Evolutionary conservation across 352 stramenopile genomes (phyloP).

Genomic region (Thraustotheca clavata): DNA sequence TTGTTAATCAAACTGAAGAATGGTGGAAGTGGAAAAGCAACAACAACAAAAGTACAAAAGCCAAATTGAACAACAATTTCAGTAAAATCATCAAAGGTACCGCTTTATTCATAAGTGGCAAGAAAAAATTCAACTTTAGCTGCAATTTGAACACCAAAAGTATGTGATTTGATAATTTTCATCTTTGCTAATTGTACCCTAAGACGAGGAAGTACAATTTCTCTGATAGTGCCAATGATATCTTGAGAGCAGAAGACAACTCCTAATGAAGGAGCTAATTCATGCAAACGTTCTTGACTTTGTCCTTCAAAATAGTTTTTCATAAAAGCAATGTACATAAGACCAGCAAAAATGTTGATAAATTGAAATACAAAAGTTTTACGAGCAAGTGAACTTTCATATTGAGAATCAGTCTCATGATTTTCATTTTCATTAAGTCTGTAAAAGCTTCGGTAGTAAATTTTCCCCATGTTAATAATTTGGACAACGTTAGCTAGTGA

Average conservation of each 20-base stretch:
- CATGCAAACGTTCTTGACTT: conserved; percentile 63
- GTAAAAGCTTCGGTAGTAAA: conserved; percentile 86
- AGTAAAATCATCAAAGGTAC: conserved; percentile 91
- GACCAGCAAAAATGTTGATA: conserved; percentile 91
- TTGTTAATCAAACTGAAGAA: conserved; percentile 90
- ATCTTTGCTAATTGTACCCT: conserved; percentile 70
- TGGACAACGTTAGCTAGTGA: conserved; percentile 69
- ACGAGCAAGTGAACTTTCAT: conserved; percentile 89
- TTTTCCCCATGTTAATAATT: conserved; percentile 88
- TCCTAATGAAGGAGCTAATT: conserved; percentile 87
- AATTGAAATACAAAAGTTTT: conserved; percentile 95
- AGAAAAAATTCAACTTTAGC: conserved; percentile 72
- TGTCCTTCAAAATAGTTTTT: conserved; percentile 72
- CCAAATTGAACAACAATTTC: conserved; percentile 88
- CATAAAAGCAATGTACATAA: conserved; percentile 94
- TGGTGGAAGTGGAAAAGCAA: conserved; percentile 89
- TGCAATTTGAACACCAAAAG: conserved; percentile 29
- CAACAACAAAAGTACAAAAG: conserved; percentile 86
- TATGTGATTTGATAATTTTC: conserved; percentile 43
- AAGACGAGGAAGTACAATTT: conserved; percentile 64
- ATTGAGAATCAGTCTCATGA: conserved; percentile 82
- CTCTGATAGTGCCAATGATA: conserved; percentile 67
- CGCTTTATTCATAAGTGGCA: conserved; percentile 72
- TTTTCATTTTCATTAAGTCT: conserved; percentile 91
- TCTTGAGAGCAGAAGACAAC: conserved; percentile 87